These are phyloP conservation scores for Phytophthora fragariae DNA, from an alignment of 352 stramenopile genomes.

Conservation along the genomic window DNA sequence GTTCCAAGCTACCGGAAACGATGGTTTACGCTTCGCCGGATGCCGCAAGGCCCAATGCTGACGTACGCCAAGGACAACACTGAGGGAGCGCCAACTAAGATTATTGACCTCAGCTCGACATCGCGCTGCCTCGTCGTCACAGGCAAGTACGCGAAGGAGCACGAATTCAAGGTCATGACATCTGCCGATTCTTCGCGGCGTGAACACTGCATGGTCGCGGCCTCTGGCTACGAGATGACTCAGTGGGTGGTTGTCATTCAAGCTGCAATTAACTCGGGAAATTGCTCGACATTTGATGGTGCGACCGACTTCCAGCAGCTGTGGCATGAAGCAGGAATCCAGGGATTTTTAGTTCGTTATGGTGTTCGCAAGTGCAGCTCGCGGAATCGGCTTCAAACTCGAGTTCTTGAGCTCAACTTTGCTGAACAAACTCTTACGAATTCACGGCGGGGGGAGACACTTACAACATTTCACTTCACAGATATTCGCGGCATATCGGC, in stretches of 20 bases:
- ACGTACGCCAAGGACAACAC: slow-evolving; percentile 81
- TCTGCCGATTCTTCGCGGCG: slow-evolving; percentile 72
- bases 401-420: slow-evolving; percentile 89
- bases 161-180: slow-evolving; percentile 84
- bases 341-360: slow-evolving; percentile 85
- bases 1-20: slow-evolving; percentile 83
- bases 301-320: slow-evolving; percentile 71
- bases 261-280: slow-evolving; percentile 81
- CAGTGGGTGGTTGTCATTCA: slow-evolving; percentile 87
- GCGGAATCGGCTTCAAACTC: slow-evolving; percentile 83
- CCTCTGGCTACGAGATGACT: slow-evolving; percentile 83
- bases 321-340: slow-evolving; percentile 82
- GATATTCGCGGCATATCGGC: slow-evolving; percentile 61
- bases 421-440: slow-evolving; percentile 86
- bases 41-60: slow-evolving; percentile 79
- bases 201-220: slow-evolving; percentile 70
- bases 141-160: slow-evolving; percentile 63
- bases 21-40: slow-evolving; percentile 82
- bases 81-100: slow-evolving; percentile 58
- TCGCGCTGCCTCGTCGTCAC: slow-evolving; percentile 70
- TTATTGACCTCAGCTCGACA: slow-evolving; percentile 81
- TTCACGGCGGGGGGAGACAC: slow-evolving; percentile 76
- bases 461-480: slow-evolving; percentile 81
- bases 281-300: slow-evolving; percentile 81
- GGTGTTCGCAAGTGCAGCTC: slow-evolving; percentile 83